Evolutionary conservation across 768 basidiomycete genomes (phyloP), one percentile per base, ranked within the genome.

Genomic region (Podaxis pistillaris): DNA sequence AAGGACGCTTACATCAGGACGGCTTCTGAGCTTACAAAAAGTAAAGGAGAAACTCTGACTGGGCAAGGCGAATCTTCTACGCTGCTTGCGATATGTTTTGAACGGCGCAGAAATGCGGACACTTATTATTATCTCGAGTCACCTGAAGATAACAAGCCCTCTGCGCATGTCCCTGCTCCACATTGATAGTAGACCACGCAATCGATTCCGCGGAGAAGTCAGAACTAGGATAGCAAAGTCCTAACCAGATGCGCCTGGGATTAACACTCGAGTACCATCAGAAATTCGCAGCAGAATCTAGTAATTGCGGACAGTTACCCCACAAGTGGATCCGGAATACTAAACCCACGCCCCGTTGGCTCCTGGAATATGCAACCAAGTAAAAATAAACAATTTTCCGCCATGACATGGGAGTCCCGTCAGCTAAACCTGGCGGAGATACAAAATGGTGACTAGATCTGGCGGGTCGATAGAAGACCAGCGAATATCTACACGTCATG

Each of bases 171-270:
- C 33, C 33, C 22, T 6, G 36, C 58, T 59, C 58, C 58, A 59
- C 47, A 4, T 46, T 12, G 24, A 56, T 56, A 41, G 56, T 22
- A 59, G 3, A 61, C n/a, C 28, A 24, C 19, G 41, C 60, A 36
- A 60, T 54, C 60, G 44, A 37, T 36, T 37, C 60, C 60, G 60
- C 60, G 60, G 60, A 54, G 60, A 61, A 54, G 17, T 26, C 44
- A 37, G 44, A 46, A 17, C 38, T 24, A 30, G 52, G 41, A 33
- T 40, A 40, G 30, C 28, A 17, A 38, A 37, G 37, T 33, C 22
- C 37, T 38, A 24, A 22, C 36, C 47, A 51, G 50, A 51, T 47
- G 37, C 49, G 24, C 36, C 52, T 47, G n/a, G 40, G 28, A 60
- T 61, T 61, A 53, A 30, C 60, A 46, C 8, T 44, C 28, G 36